Base-by-base conservation (phyloP, 2,329 filamentous ascomycete species). In the Parafenestella ontariensis region DNA sequence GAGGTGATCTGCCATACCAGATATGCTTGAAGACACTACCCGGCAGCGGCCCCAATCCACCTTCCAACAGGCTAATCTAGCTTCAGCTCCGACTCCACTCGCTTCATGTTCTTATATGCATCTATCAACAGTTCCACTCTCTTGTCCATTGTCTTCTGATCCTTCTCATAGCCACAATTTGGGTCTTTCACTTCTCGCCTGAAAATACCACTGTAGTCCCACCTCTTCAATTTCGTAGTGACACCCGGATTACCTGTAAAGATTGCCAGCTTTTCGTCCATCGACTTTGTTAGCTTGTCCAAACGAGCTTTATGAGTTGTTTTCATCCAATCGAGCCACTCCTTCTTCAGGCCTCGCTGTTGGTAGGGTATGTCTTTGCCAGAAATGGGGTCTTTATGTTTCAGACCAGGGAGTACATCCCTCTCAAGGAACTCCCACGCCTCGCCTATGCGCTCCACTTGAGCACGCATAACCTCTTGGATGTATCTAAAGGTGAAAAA, bases 141-240 rank as follows among this genome's bases (percentile, higher is more conserved):
- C 29, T 56, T 21, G 13, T 44, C 8, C 20, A 56, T 44, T 18
- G 29, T 31, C 15, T 48, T n/a, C 15, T 44, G 20, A 15, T 44
- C n/a, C 26, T 10, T 20, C 42, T 52, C 53, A 39, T 26, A 52
- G 9, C 53, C 53, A 39, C 53, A 56, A 17, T 48, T 40, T 10
- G 53, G 47, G 11, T 37, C 24, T 3, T 51, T 24, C 6, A 45
- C 29, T 9, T 6, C 43, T 26, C 47, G 28, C 21, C 37, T 24
- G 29, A 56, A 56, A n/a, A 56, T 18, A 7, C 43, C 47, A 34
- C 15, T 15, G 26, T 51, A 52, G 39, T 56, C 53, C 53, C 48
- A 56, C n/a, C 53, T 41, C 26, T 39, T 56, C 39, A 53, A 36
- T 39, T 26, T 51, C 26, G 44, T 43, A 10, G 26, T 44, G 28